Evolutionary conservation across 75 land plant genomes (phyloP), one percentile per base, ranked within the genome.

Genomic region (Gnetum montanum): DNA sequence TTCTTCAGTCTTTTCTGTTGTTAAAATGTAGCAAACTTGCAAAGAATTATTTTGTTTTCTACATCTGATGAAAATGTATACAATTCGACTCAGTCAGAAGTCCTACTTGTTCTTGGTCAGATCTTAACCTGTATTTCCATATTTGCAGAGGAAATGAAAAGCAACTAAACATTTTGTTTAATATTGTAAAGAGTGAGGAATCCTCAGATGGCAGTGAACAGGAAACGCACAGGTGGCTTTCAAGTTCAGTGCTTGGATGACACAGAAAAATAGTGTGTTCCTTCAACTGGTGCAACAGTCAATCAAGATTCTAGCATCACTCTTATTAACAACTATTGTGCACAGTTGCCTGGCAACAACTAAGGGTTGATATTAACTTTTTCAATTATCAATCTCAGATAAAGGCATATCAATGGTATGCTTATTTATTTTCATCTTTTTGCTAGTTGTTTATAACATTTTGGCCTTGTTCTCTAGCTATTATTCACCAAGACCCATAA

Each of bases 331-430:
- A 73, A 34, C 34, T 91, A 78, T 50, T 91, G 97, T 61, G 61
- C 64, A 34, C 77, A 78, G 47, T 82, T 91, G 12, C 88, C 97
- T 35, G 66, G 74, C 48, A 88, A 91, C n/a, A 80, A 51, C 90
- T 85, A 70, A 16, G 80, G 2, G 47, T 53, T 53, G 23, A 30
- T 53, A 52, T 52, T 53, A 53, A 53, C 15, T 31, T 52, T 20
- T 8, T 12, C 23, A 6, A 18, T 27, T 31, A 4, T 0, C n/a
- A 3, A 5, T 41, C 16, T 41, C 16, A 18, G 13, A 18, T 15
- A 18, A 15, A 15, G 43, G 16, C 16, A 15, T 15, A 41, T 4
- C 43, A 15, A 15, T 15, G 16, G n/a, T 18, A 41, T 41, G n/a
- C 13, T 8, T 15, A 41, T 41, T 41, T 41, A 41, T 15, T 4